Evolutionary conservation across 1,139 yeast species (phyloP).

Genomic region (Taiozyma sp.): DNA sequence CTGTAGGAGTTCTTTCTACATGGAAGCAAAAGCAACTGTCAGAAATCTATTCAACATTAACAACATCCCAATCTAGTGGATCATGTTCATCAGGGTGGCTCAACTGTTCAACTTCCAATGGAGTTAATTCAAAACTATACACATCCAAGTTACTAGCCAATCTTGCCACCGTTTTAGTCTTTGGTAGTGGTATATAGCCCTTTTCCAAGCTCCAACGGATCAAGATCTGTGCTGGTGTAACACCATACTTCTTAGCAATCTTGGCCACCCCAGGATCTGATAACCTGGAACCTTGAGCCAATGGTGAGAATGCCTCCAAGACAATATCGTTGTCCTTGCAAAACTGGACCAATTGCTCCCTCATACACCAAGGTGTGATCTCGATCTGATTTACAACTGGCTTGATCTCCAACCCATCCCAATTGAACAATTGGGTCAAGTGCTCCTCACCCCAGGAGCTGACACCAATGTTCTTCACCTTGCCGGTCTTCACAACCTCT

Average conservation of each 20-base stretch:
- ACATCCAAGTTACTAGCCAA: slow-evolving; percentile 38
- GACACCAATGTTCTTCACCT: slow-evolving; percentile 39
- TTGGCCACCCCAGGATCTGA: slow-evolving; percentile 22
- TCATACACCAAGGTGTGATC: slow-evolving; percentile 55
- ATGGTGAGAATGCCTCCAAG: slow-evolving; percentile 46
- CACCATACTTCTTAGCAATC: slow-evolving; percentile 29
- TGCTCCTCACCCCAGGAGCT: slow-evolving; percentile 43
- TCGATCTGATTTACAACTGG: slow-evolving; percentile 57
- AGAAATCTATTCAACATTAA: slow-evolving; percentile 40
- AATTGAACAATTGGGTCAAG: slow-evolving; percentile 33
- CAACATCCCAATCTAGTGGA: slow-evolving; percentile 70
- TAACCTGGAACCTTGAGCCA: slow-evolving; percentile 45
- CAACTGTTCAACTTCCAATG: slow-evolving; percentile 30
- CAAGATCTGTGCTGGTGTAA: slow-evolving; percentile 32
- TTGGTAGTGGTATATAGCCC: slow-evolving; percentile 40
- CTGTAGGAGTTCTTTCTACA: neutral
- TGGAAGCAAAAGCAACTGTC: neutral
- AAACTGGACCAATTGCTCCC: slow-evolving; percentile 50
- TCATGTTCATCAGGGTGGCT: slow-evolving; percentile 53
- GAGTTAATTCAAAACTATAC: slow-evolving; percentile 34
- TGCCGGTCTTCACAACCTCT: slow-evolving; percentile 28
- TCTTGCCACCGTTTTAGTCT: slow-evolving; percentile 39
- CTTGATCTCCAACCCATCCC: slow-evolving; percentile 37
- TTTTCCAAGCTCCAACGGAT: slow-evolving; percentile 36
- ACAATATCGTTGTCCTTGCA: slow-evolving; percentile 37